A percentile compares a stretch with the other conserved stretches of the same genome.
Conservation (phyloP, 106 monocot species). For the Dendrobium huoshanense region DNA sequence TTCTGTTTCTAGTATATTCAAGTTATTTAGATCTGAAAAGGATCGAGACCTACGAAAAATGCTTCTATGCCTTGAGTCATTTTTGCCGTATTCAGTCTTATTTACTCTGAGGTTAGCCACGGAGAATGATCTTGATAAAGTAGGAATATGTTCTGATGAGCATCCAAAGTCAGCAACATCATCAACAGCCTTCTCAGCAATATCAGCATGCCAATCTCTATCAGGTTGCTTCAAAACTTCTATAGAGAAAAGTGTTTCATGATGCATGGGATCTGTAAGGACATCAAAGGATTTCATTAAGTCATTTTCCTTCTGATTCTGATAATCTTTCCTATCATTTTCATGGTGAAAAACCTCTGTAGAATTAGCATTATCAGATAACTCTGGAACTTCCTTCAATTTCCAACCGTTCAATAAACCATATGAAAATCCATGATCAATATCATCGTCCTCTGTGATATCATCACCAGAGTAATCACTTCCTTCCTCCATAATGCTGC, state of each 20-base stretch:
- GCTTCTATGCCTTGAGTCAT: not conserved
- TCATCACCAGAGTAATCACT: conserved; percentile 18
- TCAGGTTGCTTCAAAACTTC: conserved; percentile 19
- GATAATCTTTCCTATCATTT: conserved; percentile 3
- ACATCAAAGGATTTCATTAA: conserved; percentile 6
- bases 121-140: conserved; percentile 33
- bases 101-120: conserved; percentile 10
- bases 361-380: conserved; percentile 6
- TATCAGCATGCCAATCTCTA: conserved; percentile 12
- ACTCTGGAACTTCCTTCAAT: conserved; percentile 3
- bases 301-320: conserved; percentile 4
- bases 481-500: conserved; percentile 33
- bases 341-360: conserved; percentile 13
- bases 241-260: conserved; percentile 10
- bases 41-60: conserved; percentile 27
- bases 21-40: conserved; percentile 22
- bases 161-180: conserved; percentile 3
- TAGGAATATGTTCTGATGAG: not conserved
- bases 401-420: conserved; percentile 9
- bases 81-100: conserved; percentile 3
- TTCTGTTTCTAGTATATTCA: not conserved
- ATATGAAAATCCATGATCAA: conserved; percentile 16
- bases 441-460: conserved; percentile 25
- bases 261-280: not conserved
- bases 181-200: not conserved